phyloP scores from a whole-genome alignment of 768 basidiomycete species.

The Leccinum arenicola region DNA sequence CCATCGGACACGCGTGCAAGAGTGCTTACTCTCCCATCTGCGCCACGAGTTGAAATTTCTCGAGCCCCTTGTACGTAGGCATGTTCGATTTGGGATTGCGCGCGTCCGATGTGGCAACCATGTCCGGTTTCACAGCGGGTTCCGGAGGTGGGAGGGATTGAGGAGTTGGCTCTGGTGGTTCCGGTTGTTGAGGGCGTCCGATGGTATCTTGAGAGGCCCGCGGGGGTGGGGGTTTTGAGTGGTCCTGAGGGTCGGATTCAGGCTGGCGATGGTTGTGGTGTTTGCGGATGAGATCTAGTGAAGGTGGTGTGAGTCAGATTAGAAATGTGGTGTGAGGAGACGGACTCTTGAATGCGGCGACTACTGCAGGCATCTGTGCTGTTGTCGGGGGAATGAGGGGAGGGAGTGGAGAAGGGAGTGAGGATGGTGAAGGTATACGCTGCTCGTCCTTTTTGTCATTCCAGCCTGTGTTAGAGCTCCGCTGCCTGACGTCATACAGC shows the following conservation, averaged over 20 bases:
- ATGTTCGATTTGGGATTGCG: conserved; percentile 69
- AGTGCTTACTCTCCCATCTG: conserved; percentile 92
- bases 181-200: conserved; percentile 37
- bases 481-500: conserved; percentile 33
- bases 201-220: conserved; percentile 22
- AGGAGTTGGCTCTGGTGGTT: conserved; percentile 39
- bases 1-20: background rate
- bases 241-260: conserved; percentile 31
- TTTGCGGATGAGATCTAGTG: conserved; percentile 67
- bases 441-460: conserved; percentile 31
- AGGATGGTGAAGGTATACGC: conserved; percentile 9
- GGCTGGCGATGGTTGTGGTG: conserved; percentile 64
- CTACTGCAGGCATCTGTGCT: conserved; percentile 62
- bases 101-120: conserved; percentile 70
- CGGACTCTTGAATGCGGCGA: conserved; percentile 88
- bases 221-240: conserved; percentile 12
- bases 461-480: conserved; percentile 30
- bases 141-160: conserved; percentile 26
- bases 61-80: conserved; percentile 85
- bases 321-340: conserved; percentile 9
- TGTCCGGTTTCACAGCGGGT: conserved; percentile 7
- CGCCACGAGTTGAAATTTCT: conserved; percentile 69
- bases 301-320: conserved; percentile 19
- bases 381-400: conserved; percentile 8
- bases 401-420: background rate